Conservation (phyloP, 2,329 filamentous ascomycete genomes). For the Neofusicoccum umdonicola region DNA sequence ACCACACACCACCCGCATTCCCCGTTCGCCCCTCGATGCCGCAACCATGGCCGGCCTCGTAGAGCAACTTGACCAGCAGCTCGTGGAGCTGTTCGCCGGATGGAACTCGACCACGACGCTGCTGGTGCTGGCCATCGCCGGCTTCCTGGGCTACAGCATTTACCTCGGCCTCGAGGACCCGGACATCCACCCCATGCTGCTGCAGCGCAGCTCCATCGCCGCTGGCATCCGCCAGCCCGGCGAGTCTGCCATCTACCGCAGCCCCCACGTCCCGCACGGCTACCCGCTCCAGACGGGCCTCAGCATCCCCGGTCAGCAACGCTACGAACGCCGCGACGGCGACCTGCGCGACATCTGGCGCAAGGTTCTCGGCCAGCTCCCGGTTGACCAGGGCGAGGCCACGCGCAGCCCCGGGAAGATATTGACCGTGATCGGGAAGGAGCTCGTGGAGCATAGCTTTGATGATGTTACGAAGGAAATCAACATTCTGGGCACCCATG, state of each 20-base stretch:
- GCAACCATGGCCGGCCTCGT: constrained; percentile 48
- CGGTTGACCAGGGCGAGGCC: constrained; percentile 60
- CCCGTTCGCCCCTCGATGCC: constrained; percentile 3
- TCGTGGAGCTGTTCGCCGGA: constrained; percentile 68
- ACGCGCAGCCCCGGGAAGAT: constrained; percentile 67
- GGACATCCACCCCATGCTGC: constrained; percentile 86
- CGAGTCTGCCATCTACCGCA: constrained; percentile 82
- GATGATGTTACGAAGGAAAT: constrained; percentile 80
- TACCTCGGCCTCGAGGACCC: constrained; percentile 68
- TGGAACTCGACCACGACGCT: constrained; percentile 81
- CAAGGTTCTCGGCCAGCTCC: constrained; percentile 62
- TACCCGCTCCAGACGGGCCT: constrained; percentile 35
- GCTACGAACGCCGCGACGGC: constrained; percentile 78
- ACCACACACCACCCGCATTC: background rate
- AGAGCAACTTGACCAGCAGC: constrained; percentile 67
- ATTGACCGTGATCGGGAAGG: constrained; percentile 75
- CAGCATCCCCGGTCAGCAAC: constrained; percentile 37
- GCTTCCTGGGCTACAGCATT: constrained; percentile 68
- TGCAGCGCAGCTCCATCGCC: constrained; percentile 77
- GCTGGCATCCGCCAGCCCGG: constrained; percentile 78
- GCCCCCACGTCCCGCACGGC: constrained; percentile 80
- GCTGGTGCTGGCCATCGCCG: constrained; percentile 64
- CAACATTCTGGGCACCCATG: constrained; percentile 76
- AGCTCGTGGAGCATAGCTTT: constrained; percentile 67
- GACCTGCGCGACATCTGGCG: constrained; percentile 92